Percentiles rank a stretch among this genome's conserved stretches.
phyloP scores from a whole-genome alignment of 306 rosid genomes.

The Rosa persica region DNA sequence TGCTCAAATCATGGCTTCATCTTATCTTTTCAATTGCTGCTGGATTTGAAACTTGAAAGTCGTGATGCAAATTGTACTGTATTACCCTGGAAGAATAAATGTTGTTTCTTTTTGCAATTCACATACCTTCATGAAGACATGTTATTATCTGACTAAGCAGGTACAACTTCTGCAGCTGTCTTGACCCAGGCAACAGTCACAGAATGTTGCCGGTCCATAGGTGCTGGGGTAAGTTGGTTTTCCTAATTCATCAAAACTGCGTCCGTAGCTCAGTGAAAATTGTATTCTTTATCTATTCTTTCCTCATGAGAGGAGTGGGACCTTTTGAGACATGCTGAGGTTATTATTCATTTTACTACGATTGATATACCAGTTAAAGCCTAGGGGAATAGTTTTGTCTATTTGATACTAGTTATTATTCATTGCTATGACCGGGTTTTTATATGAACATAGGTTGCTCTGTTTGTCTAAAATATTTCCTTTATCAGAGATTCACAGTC shows the following conservation, averaged over 20 bases:
- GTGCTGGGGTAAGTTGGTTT: slow-evolving; percentile 56
- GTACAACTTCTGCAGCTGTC: slow-evolving; percentile 92
- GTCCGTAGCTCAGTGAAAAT: not conserved
- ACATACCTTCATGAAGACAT: slow-evolving; percentile 10
- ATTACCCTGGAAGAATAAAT: not conserved
- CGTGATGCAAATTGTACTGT: not conserved
- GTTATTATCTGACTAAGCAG: slow-evolving; percentile 43
- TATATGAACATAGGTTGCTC: not conserved
- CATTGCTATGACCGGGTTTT: not conserved
- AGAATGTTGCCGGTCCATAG: slow-evolving; percentile 84
- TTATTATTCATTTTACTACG: not conserved
- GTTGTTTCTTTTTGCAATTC: not conserved
- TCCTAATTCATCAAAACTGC: not conserved
- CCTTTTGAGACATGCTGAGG: slow-evolving; percentile 6
- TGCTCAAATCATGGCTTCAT: too few species aligned
- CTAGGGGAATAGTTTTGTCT: not conserved
- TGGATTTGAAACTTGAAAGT: not conserved
- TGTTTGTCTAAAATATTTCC: not conserved
- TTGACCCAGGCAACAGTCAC: slow-evolving; percentile 76
- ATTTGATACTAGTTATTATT: not conserved
- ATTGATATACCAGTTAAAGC: not conserved
- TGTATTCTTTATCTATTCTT: not conserved
- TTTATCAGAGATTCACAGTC: slow-evolving; percentile 5
- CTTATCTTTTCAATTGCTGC: not conserved
- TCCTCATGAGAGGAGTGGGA: not conserved